A percentile compares a stretch with the other conserved stretches of the same genome.
Evolutionary conservation across 805 yeast species (phyloP).

Genomic region (Candida fluviatilis): DNA sequence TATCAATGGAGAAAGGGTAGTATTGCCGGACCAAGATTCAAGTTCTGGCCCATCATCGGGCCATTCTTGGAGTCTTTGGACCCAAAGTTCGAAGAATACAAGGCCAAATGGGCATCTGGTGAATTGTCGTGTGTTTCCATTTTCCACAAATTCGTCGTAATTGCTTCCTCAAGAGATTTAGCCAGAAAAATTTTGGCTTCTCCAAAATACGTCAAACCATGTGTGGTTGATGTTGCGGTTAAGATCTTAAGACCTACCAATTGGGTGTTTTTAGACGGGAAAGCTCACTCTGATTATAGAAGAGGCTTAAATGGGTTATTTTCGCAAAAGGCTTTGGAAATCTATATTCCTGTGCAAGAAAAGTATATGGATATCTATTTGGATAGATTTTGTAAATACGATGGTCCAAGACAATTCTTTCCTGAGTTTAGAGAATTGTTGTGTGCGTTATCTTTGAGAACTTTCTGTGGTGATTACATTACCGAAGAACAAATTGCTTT

Average conservation of each 20-base stretch:
- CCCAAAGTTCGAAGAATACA: constrained; percentile 92
- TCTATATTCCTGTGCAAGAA: constrained; percentile 84
- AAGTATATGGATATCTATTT: constrained; percentile 78
- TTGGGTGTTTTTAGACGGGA: constrained; percentile 98
- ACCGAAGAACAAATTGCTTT: constrained; percentile 84
- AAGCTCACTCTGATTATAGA: constrained; percentile 91
- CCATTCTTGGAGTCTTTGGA: constrained; percentile 92
- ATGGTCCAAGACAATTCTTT: constrained; percentile 76
- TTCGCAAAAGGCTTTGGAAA: constrained; percentile 75
- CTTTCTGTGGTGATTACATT: constrained; percentile 95
- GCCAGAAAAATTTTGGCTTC: constrained; percentile 83
- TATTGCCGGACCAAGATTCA: constrained; percentile 86
- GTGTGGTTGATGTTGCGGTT: constrained; percentile 96
- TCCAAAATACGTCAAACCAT: constrained; percentile 88
- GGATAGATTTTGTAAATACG: constrained; percentile 56
- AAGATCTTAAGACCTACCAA: constrained; percentile 92
- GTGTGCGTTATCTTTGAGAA: constrained; percentile 89
- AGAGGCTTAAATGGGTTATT: constrained; percentile 85
- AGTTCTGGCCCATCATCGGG: constrained; percentile 93
- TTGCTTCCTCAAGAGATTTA: constrained; percentile 83
- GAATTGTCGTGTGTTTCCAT: constrained; percentile 94
- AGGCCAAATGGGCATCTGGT: constrained; percentile 92
- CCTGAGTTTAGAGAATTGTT: constrained; percentile 92
- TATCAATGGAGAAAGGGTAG: constrained; percentile 79
- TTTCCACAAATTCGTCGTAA: constrained; percentile 95